A percentile compares a stretch with the other conserved stretches of the same genome.
Evolutionary conservation across 257 asterid species (phyloP).

Genomic region (Voacanga thouarsii): DNA sequence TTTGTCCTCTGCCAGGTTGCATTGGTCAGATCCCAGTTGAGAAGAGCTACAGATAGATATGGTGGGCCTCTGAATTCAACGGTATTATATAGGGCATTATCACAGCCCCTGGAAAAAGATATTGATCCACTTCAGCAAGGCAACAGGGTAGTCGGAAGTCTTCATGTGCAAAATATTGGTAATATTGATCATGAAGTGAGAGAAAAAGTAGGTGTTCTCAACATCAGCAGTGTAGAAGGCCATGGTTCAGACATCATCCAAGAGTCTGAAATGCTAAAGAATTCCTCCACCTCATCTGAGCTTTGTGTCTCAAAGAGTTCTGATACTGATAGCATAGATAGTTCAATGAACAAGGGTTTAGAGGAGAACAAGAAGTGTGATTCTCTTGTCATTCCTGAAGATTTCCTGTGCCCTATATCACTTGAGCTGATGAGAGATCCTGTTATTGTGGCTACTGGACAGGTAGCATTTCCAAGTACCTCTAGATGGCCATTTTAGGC

Average conservation of each 20-base stretch:
- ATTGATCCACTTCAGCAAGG: slow-evolving; percentile 51
- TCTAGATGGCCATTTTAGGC: neutral
- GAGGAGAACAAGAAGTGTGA: slow-evolving; percentile 63
- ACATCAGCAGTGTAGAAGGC: slow-evolving; percentile 29
- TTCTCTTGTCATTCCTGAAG: slow-evolving; percentile 66
- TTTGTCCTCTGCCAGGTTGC: slow-evolving; percentile 50
- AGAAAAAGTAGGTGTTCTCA: slow-evolving; percentile 32
- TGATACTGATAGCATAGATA: slow-evolving; percentile 29
- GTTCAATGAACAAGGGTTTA: slow-evolving; percentile 31
- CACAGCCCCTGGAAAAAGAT: slow-evolving; percentile 68
- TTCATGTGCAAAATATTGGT: slow-evolving; percentile 47
- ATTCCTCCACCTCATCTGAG: slow-evolving; percentile 36
- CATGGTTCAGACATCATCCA: slow-evolving; percentile 26
- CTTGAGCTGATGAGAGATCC: slow-evolving; percentile 98
- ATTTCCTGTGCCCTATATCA: slow-evolving; percentile 90
- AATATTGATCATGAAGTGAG: slow-evolving; percentile 53
- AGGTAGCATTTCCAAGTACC: slow-evolving; percentile 24
- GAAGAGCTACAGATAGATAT: slow-evolving; percentile 82
- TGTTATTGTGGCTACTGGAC: slow-evolving; percentile 86
- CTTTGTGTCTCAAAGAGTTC: slow-evolving; percentile 30
- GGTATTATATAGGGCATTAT: slow-evolving; percentile 50
- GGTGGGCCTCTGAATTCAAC: slow-evolving; percentile 67
- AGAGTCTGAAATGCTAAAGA: slow-evolving; percentile 29
- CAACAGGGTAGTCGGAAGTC: slow-evolving; percentile 42
- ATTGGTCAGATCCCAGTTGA: slow-evolving; percentile 63